Percentiles rank a stretch among this genome's conserved stretches.
Evolutionary conservation across 495 filamentous ascomycete species (phyloP).

Genomic region (Daldinia childiae): DNA sequence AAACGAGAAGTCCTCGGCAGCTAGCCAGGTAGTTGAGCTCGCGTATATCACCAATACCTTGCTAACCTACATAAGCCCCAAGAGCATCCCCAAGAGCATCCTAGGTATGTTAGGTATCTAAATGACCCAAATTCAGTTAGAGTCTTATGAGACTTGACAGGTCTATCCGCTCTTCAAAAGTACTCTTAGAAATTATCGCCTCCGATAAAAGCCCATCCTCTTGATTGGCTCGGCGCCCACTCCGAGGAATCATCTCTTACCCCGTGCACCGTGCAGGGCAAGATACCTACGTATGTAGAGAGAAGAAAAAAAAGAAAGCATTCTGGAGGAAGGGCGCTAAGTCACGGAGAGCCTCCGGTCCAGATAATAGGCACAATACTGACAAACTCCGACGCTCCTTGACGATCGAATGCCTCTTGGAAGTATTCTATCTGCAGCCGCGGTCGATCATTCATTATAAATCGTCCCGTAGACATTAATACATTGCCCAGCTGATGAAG

Average conservation of each 20-base stretch:
- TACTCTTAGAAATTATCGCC: neutral
- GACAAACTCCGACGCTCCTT: neutral
- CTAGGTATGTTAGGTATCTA: too few relatives aligned
- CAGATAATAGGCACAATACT: slow-evolving; percentile 7
- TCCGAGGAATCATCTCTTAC: neutral
- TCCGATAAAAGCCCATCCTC: neutral
- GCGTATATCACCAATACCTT: too few relatives aligned
- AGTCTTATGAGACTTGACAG: neutral
- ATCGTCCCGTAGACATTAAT: neutral
- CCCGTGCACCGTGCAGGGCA: neutral
- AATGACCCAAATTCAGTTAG: neutral
- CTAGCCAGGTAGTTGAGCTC: neutral
- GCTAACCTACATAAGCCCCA: too few relatives aligned
- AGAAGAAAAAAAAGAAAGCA: neutral
- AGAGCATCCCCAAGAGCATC: too few relatives aligned
- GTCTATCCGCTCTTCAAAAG: neutral
- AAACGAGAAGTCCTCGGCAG: neutral
- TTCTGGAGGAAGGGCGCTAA: neutral
- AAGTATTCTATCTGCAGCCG: neutral
- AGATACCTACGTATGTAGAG: neutral
- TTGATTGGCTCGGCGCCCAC: slow-evolving; percentile 18
- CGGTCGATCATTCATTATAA: neutral
- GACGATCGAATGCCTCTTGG: slow-evolving; percentile 1
- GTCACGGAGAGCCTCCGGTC: slow-evolving; percentile 7
- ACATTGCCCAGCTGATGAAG: neutral